Evolutionary conservation across 2,329 filamentous ascomycete genomes (phyloP), one percentile per base, ranked within the genome.

Genomic region (Madurella fahalii): DNA sequence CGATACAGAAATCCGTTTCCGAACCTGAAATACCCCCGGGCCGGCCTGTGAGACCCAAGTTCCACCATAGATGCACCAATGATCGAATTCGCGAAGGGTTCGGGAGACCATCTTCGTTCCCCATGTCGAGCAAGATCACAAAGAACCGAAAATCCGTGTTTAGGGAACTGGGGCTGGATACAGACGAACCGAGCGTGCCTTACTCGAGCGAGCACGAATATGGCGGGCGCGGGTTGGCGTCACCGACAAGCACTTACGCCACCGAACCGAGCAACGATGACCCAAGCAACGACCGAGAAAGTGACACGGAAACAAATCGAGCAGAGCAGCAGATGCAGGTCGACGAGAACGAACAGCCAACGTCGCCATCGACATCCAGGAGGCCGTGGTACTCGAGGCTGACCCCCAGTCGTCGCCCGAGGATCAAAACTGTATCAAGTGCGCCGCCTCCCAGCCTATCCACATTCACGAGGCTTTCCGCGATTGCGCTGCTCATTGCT

Each of bases 141-240:
- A 80, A 79, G 63, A 76, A 73, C 41, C 72, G 78, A 47, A 75
- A 70, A 60, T 81, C 78, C 18, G 68, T 80, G 53, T 82, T 82
- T 60, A 78, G 70, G 62, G 79, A 82, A 65, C 64, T 76, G 40
- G 79, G 78, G 4, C 62, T 81, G 17, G 71, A 71, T 32, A 63
- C 66, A n/a, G 61, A 64, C 37, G 58, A 62, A 40, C 57, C 55
- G 52, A 61, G 30, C 50, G 59, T 51, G 55, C 60, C 31, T 47
- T 63, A 48, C 54, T 51, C 50, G 63, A 68, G 32, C 59, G 68
- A 72, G 40, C 69, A 65, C 53, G 65, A 69, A 12, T 67, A 67
- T 45, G 61, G 62, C 34, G 64, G 69, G 48, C 65, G 64, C 17
- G 66, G 62, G 25, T 52, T 67, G 4, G 32, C 56, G 12, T 62